Conservation (phyloP, 306 rosid species). For the Leucaena leucocephala region DNA sequence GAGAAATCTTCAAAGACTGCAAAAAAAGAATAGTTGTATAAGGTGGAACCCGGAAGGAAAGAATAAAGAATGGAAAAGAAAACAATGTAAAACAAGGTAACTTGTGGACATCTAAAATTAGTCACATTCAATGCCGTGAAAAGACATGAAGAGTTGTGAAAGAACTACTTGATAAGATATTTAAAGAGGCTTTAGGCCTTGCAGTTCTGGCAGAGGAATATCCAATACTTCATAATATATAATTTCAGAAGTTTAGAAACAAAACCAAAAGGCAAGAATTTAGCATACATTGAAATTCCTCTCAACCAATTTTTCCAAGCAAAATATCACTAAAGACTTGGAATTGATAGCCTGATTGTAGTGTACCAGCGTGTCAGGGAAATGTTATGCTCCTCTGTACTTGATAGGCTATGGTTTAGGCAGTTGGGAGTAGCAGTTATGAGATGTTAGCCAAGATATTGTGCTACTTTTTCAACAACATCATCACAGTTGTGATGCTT, state of each 20-base stretch:
- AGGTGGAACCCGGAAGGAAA: no score
- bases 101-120: no score
- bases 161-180: constrained; percentile 60
- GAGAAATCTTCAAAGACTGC: no score
- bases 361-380: constrained; percentile 77
- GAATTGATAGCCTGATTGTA: constrained; percentile 66
- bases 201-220: constrained; percentile 84
- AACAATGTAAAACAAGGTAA: no score
- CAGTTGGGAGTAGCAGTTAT: constrained; percentile 87
- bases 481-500: constrained; percentile 62
- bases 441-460: constrained; percentile 66
- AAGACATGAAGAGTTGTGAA: background rate
- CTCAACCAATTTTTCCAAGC: background rate
- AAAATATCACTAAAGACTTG: background rate
- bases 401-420: constrained; percentile 89
- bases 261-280: constrained; percentile 1
- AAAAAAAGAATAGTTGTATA: no score
- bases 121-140: no score
- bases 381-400: constrained; percentile 71
- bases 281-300: constrained; percentile 1
- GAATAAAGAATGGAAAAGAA: no score
- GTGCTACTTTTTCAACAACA: constrained; percentile 71
- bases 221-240: constrained; percentile 78
- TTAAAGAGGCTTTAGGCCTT: constrained; percentile 75
- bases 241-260: constrained; percentile 67